Conservation (phyloP, 2,329 filamentous ascomycete species). For the Epichloe coenophiala region DNA sequence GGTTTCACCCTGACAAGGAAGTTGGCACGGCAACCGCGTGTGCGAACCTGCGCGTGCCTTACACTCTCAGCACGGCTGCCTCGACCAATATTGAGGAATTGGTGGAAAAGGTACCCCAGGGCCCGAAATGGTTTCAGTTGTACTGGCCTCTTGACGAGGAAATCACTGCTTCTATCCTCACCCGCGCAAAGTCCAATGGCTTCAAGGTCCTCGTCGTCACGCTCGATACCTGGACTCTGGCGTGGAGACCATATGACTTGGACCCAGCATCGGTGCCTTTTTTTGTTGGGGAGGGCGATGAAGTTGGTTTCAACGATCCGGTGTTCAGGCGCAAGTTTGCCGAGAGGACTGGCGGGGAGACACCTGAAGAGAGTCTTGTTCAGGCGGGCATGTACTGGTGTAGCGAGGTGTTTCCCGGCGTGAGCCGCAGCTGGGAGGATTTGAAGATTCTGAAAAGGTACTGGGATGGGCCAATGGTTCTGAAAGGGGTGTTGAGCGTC, state of each 20-base stretch:
- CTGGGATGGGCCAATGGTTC: slow-evolving; percentile 41
- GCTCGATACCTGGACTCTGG: slow-evolving; percentile 55
- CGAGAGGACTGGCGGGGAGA: slow-evolving; percentile 26
- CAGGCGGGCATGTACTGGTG: slow-evolving; percentile 41
- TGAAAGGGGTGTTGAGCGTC: slow-evolving; percentile 27
- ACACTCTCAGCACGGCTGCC: slow-evolving; percentile 53
- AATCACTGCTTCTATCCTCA: slow-evolving; percentile 49
- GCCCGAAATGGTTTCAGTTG: slow-evolving; percentile 57
- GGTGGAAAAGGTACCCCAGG: slow-evolving; percentile 40
- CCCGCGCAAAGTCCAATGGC: slow-evolving; percentile 45
- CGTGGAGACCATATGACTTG: slow-evolving; percentile 56
- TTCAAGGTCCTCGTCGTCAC: slow-evolving; percentile 58
- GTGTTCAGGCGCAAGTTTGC: slow-evolving; percentile 34
- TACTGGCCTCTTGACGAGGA: slow-evolving; percentile 60
- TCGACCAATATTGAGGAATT: slow-evolving; percentile 53
- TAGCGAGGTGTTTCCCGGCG: slow-evolving; percentile 32
- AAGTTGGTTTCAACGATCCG: slow-evolving; percentile 53
- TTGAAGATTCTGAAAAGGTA: slow-evolving; percentile 41
- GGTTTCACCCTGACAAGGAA: slow-evolving; percentile 54
- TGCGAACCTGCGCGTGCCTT: slow-evolving; percentile 46
- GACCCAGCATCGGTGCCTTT: slow-evolving; percentile 51
- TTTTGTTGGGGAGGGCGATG: slow-evolving; percentile 41
- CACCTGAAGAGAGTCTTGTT: slow-evolving; percentile 32
- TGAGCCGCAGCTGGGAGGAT: slow-evolving; percentile 44
- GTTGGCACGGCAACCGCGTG: slow-evolving; percentile 50